These are phyloP conservation scores for Blastobotrys petasosporus DNA, from an alignment of 1,139 yeast genomes.

Conservation along the genomic window DNA sequence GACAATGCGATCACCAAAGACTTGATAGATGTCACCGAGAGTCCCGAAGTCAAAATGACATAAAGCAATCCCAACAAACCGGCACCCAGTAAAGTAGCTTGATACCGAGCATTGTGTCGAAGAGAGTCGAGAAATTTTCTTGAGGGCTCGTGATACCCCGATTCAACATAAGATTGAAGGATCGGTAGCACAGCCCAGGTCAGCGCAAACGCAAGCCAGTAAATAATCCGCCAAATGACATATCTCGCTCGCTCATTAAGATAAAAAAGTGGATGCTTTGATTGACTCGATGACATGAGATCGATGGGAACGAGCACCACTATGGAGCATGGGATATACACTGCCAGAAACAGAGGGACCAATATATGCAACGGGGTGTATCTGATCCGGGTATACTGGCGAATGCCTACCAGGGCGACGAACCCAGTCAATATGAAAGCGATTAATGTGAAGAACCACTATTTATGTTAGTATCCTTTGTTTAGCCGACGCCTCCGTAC, in stretches of 20 bases:
- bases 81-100: slow-evolving; percentile 48
- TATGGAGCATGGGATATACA: slow-evolving; percentile 51
- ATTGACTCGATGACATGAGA: slow-evolving; percentile 37
- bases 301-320: slow-evolving; percentile 54
- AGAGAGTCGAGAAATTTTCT: slow-evolving; percentile 52
- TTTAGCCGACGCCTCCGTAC: too few species aligned
- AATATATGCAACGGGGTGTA: slow-evolving; percentile 39
- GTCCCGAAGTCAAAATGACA: slow-evolving; percentile 55
- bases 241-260: slow-evolving; percentile 45
- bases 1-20: slow-evolving; percentile 68
- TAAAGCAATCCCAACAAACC: slow-evolving; percentile 55
- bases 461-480: neutral
- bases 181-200: slow-evolving; percentile 70
- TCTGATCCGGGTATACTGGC: slow-evolving; percentile 34
- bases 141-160: slow-evolving; percentile 54
- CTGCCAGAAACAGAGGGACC: slow-evolving; percentile 41
- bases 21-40: slow-evolving; percentile 51
- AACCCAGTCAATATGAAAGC: slow-evolving; percentile 34
- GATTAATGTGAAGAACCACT: slow-evolving; percentile 30
- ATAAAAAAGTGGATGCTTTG: slow-evolving; percentile 34
- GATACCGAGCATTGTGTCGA: slow-evolving; percentile 53
- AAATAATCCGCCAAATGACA: slow-evolving; percentile 62
- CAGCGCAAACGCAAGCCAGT: slow-evolving; percentile 72
- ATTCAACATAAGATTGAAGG: slow-evolving; percentile 63
- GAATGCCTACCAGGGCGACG: slow-evolving; percentile 32